Evolutionary conservation across 2,329 filamentous ascomycete species (phyloP), one percentile per base, ranked within the genome.

Genomic region (Colletotrichum nymphaeae): DNA sequence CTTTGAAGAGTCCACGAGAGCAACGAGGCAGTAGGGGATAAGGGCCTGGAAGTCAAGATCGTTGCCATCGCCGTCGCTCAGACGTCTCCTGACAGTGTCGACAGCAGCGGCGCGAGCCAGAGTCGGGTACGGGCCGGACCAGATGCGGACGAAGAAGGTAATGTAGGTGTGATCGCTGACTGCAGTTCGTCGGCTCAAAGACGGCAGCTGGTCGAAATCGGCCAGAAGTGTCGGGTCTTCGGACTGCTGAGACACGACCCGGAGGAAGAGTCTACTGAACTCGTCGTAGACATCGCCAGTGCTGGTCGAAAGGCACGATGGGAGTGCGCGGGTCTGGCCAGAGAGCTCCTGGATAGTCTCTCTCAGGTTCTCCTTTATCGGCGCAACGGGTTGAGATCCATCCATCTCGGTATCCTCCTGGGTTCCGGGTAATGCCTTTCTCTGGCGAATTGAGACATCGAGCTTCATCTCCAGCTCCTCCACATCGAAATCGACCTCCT

Each of bases 11-110:
- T 98, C 96, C 28, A 90, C 87, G 22, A 98, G 88, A 26, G 93
- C 93, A 49, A 89, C 86, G 58, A 98, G 84, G 37, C 93, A 86
- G 82, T 97, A 98, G 2, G 96, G 96, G n/a, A 98, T 80, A 22
- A 98, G 81, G 12, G 91, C 89, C 80, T 98, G 96, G 62, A 95
- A 87, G 79, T 98, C 93, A 8, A 89, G 79, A 24, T 85, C 84
- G 26, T 79, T 81, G 67, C 84, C 86, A 71, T 88, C 86, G 16
- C 83, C 82, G 11, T 83, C 81, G 66, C 89, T 89, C 22, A 95
- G 80, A 30, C 87, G 86, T 35, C 86, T 86, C 72, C 91, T 90
- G 16, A 91, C 88, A 78, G 91, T 87, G 53, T 92, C 90, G 62
- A 98, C 83, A 12, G 95, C 94, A 9, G 91, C 88, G 67, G 89